Conservation (phyloP, 1,284 basidiomycete genomes). For the Dichomitus squalens region DNA sequence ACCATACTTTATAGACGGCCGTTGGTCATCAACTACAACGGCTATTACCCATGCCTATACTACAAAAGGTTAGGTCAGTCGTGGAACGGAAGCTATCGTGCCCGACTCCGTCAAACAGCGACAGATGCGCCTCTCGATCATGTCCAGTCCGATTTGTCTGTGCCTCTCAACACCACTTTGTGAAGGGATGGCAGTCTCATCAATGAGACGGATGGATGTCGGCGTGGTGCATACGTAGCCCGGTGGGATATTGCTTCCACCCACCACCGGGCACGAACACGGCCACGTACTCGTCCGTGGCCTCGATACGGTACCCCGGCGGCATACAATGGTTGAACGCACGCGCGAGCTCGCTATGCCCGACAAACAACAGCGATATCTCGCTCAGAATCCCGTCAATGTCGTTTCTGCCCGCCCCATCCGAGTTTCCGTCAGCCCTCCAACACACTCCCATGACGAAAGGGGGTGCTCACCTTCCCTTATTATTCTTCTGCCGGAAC, state of each 20-base stretch:
- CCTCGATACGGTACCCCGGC: conserved; percentile 17
- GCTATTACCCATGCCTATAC: too few species aligned
- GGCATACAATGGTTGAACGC: conserved; percentile 12
- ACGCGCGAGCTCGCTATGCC: conserved; percentile 5
- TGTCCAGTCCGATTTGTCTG: too few species aligned
- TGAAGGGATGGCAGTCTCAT: too few species aligned
- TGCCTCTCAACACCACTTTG: too few species aligned
- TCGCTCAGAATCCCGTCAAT: conserved; percentile 1
- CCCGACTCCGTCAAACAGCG: too few species aligned
- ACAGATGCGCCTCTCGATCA: too few species aligned
- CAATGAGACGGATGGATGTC: background rate
- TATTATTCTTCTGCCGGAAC: background rate
- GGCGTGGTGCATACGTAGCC: background rate
- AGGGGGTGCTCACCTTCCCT: background rate
- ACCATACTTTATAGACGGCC: too few species aligned
- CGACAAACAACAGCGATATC: conserved; percentile 12
- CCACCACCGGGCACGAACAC: conserved; percentile 7
- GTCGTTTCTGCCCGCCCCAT: background rate
- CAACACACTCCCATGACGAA: background rate
- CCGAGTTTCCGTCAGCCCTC: background rate
- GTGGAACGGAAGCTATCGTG: too few species aligned
- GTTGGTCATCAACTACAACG: too few species aligned
- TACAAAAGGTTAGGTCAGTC: too few species aligned
- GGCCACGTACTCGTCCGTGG: conserved; percentile 8
- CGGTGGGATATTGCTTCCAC: conserved; percentile 10